These are phyloP conservation scores for Chalara sp. DNA, from an alignment of 2,329 filamentous ascomycete genomes.

Conservation along the genomic window DNA sequence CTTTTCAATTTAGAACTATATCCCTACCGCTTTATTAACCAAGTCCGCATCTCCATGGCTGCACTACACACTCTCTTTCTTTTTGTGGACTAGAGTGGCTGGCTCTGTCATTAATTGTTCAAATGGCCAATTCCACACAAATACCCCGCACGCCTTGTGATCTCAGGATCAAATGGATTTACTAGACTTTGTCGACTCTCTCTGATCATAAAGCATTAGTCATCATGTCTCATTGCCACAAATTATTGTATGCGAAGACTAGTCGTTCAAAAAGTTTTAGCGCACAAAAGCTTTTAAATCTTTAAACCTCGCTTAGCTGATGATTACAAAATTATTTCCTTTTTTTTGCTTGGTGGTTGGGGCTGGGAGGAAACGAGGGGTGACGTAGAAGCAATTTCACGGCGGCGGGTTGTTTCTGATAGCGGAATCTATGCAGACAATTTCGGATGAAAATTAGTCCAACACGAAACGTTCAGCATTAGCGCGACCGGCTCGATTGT, in stretches of 20 bases:
- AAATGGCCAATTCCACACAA: conserved; percentile 10
- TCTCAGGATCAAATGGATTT: conserved; percentile 20
- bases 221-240: conserved; percentile 23
- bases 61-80: too few species aligned
- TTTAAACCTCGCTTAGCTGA: too few species aligned
- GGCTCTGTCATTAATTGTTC: neutral
- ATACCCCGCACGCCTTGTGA: conserved; percentile 13
- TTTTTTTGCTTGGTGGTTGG: too few species aligned
- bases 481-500: conserved; percentile 14
- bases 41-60: too few species aligned
- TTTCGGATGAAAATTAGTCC: conserved; percentile 37
- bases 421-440: conserved; percentile 32
- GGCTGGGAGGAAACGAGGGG: too few species aligned
- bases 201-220: conserved; percentile 21
- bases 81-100: too few species aligned
- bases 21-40: too few species aligned
- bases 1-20: too few species aligned
- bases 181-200: conserved; percentile 19
- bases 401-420: conserved; percentile 32
- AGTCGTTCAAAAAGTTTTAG: conserved; percentile 29
- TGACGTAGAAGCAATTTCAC: conserved; percentile 28
- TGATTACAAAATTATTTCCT: too few species aligned
- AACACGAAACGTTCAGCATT: conserved; percentile 12
- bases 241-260: conserved; percentile 33
- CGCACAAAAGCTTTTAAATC: too few species aligned